phyloP scores from a whole-genome alignment of 2,329 filamentous ascomycete genomes.

The Colletotrichum musae region DNA sequence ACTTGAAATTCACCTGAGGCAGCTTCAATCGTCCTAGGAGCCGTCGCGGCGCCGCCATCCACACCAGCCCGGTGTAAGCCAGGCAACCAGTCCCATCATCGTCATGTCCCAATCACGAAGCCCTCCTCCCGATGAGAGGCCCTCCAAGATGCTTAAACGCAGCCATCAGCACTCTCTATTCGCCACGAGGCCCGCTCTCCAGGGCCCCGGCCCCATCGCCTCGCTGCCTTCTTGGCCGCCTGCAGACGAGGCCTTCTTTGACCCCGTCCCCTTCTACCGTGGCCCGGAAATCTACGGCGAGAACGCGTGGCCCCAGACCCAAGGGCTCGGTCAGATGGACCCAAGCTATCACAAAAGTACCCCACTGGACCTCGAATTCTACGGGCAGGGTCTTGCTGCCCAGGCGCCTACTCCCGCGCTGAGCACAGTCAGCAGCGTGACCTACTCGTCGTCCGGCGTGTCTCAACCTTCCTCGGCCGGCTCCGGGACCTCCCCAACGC shows the following conservation, averaged over 20 bases:
- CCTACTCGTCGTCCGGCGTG: constrained; percentile 41
- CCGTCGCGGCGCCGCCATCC: not conserved
- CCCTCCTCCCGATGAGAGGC: not conserved
- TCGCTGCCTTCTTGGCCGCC: constrained; percentile 34
- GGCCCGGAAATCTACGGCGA: constrained; percentile 29
- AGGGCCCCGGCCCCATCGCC: constrained; percentile 10
- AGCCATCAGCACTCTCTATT: not conserved
- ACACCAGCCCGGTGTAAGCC: constrained; percentile 3
- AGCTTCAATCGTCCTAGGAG: not conserved
- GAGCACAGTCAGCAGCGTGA: constrained; percentile 48
- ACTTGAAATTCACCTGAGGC: not conserved
- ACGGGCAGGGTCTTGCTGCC: not conserved
- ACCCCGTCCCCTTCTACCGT: constrained; percentile 11
- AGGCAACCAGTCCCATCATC: not conserved
- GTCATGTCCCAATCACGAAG: constrained; percentile 1
- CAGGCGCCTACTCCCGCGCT: constrained; percentile 33
- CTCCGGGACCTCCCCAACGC: constrained; percentile 49
- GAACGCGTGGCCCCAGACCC: constrained; percentile 20
- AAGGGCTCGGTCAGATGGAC: constrained; percentile 12
- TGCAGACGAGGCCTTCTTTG: constrained; percentile 1
- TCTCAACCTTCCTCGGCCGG: constrained; percentile 47
- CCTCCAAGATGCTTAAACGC: constrained; percentile 1
- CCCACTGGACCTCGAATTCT: constrained; percentile 9
- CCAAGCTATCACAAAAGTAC: not conserved
- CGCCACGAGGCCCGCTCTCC: not conserved